Base-by-base conservation (phyloP, 805 yeast species). In the Saturnispora zaruensis region DNA sequence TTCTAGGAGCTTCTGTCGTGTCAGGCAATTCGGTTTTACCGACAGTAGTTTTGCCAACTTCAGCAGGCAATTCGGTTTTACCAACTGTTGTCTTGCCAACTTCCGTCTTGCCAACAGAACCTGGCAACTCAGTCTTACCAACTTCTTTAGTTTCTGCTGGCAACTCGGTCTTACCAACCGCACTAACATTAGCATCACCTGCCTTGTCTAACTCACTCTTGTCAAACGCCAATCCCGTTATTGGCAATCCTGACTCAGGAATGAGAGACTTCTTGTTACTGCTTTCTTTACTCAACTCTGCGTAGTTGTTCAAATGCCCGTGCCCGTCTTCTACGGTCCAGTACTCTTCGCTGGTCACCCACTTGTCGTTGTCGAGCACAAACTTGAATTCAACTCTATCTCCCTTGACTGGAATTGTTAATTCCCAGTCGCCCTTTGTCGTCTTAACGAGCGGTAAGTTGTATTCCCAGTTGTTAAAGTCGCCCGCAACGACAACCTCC, bases 381-480 rank as follows among this genome's bases (percentile, higher is more conserved):
- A 75, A 80, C 63, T 80, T 80, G 68, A 74, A 80, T 21, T 68
- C 49, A 24, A 64, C 52, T 44, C 63, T 65, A 3, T 58, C 60
- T 2, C 51, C 46, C 26, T 56, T 58, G n/a, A 68, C 54, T 33
- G 70, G 67, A 14, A 61, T 57, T n/a, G 64, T 53, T 20, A 68
- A 50, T 47, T 60, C 60, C 50, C 65, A 67, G 2, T 63, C 55
- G 11, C 69, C 68, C 41, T 73, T 68, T 1, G 60, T 41, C 53
- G 71, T 73, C 56, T 76, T 74, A 43, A 75, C 70, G 26, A 80
- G 67, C 20, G 72, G 72, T 50, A 70, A 67, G 2, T 75, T 63
- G 57, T 78, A 69, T 38, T 73, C 55, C 85, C 85, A 80, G 57
- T 77, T 64, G 59, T 77, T 82, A 61, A 78, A 78, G 37, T 76